Evolutionary conservation across 2,329 filamentous ascomycete species (phyloP), one percentile per base, ranked within the genome.

Genomic region (Chaetomium sp.): DNA sequence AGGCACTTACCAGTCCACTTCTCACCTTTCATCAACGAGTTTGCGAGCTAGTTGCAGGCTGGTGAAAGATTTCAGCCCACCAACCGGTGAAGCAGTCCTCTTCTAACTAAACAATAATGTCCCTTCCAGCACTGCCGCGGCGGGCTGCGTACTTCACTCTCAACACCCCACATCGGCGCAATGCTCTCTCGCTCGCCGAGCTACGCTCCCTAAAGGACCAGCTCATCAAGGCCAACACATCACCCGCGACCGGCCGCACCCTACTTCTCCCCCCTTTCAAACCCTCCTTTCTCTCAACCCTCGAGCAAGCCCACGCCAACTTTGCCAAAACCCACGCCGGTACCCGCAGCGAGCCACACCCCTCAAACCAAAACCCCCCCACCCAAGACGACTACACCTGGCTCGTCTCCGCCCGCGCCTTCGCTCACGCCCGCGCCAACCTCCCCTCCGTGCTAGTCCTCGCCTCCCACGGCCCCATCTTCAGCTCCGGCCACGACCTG

Each of bases 401-500:
- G 69, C 67, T 71, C 1, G 47, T 65, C 8, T 58, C 67, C 50
- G 41, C 62, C 6, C 34, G 55, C 0, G 43, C 61, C 27, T 71
- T 69, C 66, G 55, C 27, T 7, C 14, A 6, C 9, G 61, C 56
- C 12, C 66, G 67, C 6, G 46, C 46, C 1, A 54, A 35, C 14
- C 54, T 69, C 0, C 69, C 68, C n/a, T 62, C 58, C 8, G 66
- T 69, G 5, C 62, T 71, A 9, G 66, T 71, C 43, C 63, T 71
- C 8, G 68, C 69, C 52, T 63, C 54, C 33, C 37, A 54, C 10
- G 64, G 64, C 8, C 65, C 64, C 8, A 64, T 69, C 37, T 71
- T 71, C 57, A 61, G 63, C 54, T 64, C 68, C 0, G 69, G 69
- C 43, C 67, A 71, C 53, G 67, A 70, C 57, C 62, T 70, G 3